Conservation (phyloP, 1,284 basidiomycete genomes). For the Wolfiporia cocos region DNA sequence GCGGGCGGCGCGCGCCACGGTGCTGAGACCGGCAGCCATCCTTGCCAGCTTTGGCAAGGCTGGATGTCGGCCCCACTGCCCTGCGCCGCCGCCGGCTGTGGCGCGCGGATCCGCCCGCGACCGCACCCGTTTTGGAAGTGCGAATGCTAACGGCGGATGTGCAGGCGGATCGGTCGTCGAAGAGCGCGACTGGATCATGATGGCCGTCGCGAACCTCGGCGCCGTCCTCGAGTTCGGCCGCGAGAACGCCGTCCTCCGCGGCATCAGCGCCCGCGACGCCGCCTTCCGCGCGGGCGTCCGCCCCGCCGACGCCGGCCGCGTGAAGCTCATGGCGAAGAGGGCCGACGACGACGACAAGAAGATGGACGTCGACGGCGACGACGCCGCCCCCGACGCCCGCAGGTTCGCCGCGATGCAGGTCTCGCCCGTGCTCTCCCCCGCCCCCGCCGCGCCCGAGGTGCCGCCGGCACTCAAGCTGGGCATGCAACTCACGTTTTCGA, state of each 20-base stretch:
- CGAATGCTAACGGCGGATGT: neutral
- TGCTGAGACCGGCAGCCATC: too few species aligned
- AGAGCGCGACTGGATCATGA: conserved; percentile 94
- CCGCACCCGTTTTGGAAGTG: neutral
- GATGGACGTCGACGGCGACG: conserved; percentile 70
- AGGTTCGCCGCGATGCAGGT: conserved; percentile 1
- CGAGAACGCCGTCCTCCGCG: conserved; percentile 64
- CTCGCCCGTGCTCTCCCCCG: conserved; percentile 10
- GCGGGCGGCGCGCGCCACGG: too few species aligned
- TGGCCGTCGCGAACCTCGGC: conserved; percentile 82
- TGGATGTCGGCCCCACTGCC: neutral
- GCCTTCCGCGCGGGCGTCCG: conserved; percentile 13
- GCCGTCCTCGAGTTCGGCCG: conserved; percentile 86
- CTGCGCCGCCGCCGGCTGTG: neutral
- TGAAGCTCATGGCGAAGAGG: conserved; percentile 29
- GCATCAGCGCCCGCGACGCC: conserved; percentile 27
- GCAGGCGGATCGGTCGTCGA: conserved; percentile 38
- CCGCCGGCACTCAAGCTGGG: conserved; percentile 69
- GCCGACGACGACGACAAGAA: conserved; percentile 43
- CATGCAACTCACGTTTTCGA: conserved; percentile 73
- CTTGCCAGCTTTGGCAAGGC: too few species aligned
- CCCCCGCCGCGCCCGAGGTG: conserved; percentile 29
- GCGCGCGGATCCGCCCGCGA: neutral
- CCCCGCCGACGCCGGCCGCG: conserved; percentile 22
- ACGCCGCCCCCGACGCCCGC: conserved; percentile 39